Evolutionary conservation across 805 yeast species (phyloP), one percentile per base, ranked within the genome.

Genomic region (Lipomyces japonicus): DNA sequence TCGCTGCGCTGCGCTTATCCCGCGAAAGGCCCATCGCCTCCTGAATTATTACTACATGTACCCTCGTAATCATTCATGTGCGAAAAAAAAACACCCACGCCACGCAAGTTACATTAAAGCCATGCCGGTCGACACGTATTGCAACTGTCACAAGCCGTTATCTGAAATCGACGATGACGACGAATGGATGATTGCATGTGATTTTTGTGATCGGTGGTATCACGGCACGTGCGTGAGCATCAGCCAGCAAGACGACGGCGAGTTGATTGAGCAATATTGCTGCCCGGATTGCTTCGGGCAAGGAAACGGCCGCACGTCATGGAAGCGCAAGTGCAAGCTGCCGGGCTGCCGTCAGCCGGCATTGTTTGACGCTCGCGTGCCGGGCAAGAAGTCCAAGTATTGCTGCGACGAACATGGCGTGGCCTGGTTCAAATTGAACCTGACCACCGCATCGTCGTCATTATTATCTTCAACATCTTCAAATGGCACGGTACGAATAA

Each of bases 201-300:
- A 89, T 64, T 90, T 87, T 4, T 90, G 97, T 68, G 96, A 88
- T 62, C 96, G 87, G 51, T 90, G 97, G 97, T 90, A 76, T 63
- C 97, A 90, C 67, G 86, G 89, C 66, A 71, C 69, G 40, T 90
- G 97, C 64, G 78, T 89, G 75, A 75, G 74, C 45, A 63, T 88
- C 32, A 6, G 7, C 21, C 74, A 80, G 44, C 65, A 64, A 6
- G 67, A 71, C 46, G 76, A 75, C 61, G 74, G 77, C 50, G 72
- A 75, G 35, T 69, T 88, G 44, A 81, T 88, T 9, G 73, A 77
- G 41, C 75, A 76, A 47, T 89, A 76, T 62, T 84, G 71, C 63
- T 89, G 97, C 63, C 83, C 84, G 7, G 79, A 80, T 50, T 89
- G 96, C 65, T 78, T 76, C 46, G 64, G 67, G 16, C 71, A 70